Conservation (phyloP, 2,329 filamentous ascomycete species). For the Alternaria panax region DNA sequence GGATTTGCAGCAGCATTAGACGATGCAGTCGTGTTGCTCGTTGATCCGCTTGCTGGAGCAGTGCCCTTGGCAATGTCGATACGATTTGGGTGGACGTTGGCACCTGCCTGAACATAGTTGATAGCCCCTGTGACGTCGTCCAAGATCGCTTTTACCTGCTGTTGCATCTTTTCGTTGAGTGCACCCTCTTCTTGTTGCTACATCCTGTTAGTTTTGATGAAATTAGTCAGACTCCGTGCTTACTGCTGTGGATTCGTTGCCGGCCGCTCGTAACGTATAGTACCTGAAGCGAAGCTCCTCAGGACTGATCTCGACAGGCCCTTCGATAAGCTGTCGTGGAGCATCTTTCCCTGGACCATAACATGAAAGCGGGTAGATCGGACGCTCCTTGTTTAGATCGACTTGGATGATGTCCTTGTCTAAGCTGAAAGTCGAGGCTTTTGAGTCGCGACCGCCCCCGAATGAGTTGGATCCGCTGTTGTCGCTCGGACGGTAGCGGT, state of each 20-base stretch:
- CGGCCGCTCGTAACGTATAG: conserved; percentile 69
- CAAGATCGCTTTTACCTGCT: conserved; percentile 76
- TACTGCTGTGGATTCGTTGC: conserved; percentile 65
- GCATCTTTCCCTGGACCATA: conserved; percentile 81
- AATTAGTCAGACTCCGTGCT: conserved; percentile 21
- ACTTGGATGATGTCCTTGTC: conserved; percentile 42
- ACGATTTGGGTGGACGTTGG: conserved; percentile 45
- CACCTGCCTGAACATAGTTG: conserved; percentile 47
- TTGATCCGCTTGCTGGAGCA: conserved; percentile 11
- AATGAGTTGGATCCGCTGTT: conserved; percentile 41
- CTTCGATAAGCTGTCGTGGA: conserved; percentile 84
- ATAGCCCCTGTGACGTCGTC: conserved; percentile 73
- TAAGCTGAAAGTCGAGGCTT: conserved; percentile 35
- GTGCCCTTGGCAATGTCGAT: conserved; percentile 41
- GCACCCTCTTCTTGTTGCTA: conserved; percentile 68
- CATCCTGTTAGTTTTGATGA: conserved; percentile 16
- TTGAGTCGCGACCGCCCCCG: conserved; percentile 38
- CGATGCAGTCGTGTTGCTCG: conserved; percentile 9
- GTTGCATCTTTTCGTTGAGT: conserved; percentile 67
- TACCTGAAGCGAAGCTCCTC: conserved; percentile 82
- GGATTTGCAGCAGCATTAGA: conserved; percentile 28
- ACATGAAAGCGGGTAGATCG: conserved; percentile 84
- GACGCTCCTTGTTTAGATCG: conserved; percentile 75
- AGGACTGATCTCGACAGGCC: conserved; percentile 81
- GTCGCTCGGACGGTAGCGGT: conserved; percentile 44